Base-by-base conservation (phyloP, 2,329 filamentous ascomycete species). In the Balansia obtecta region DNA sequence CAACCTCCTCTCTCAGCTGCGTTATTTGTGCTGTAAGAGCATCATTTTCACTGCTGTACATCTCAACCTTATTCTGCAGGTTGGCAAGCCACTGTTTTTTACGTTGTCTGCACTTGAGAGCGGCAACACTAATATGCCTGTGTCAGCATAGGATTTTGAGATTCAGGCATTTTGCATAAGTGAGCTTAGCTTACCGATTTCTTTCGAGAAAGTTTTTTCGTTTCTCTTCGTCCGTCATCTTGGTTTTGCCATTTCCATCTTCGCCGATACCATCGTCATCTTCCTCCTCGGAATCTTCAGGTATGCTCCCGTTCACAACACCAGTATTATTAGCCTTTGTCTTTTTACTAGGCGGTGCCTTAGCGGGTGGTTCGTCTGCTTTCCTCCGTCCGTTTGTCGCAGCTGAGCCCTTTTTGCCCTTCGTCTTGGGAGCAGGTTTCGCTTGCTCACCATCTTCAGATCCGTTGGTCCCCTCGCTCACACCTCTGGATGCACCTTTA, bases 81-180 rank as follows among this genome's bases (percentile, higher is more conserved):
- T 95, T 97, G 33, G 87, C 86, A 52, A 97, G 79, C 93, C 93
- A 98, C 65, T 97, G 93, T 76, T 98, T 98, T 76, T 98, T 98
- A 18, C 93, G 82, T 67, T 98, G 93, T 54, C 93, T 85, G 68
- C 93, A 98, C 65, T 98, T 98, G 53, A 98, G 75, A 3, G 93
- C 93, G 55, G 93, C 93, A 56, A 98, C 89, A 64, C 93, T 96
- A 9, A 41, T 11, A 16, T 12, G 2, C 11, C 7, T 27, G 16
- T 13, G 53, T 54, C 54, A 54, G 56, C 30, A 12, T 4, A 20
- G 20, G 38, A 5, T 2, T 20, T 33, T 20, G 9, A 39, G 15
- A 3, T 30, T 3, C 12, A 22, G 16, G 13, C 48, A 13, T 16
- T 20, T 18, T 22, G 7, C n/a, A 13, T n/a, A 16, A 10, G 30